phyloP scores from a whole-genome alignment of 1,139 yeast genomes.

The Kluyveromyces sp. region DNA sequence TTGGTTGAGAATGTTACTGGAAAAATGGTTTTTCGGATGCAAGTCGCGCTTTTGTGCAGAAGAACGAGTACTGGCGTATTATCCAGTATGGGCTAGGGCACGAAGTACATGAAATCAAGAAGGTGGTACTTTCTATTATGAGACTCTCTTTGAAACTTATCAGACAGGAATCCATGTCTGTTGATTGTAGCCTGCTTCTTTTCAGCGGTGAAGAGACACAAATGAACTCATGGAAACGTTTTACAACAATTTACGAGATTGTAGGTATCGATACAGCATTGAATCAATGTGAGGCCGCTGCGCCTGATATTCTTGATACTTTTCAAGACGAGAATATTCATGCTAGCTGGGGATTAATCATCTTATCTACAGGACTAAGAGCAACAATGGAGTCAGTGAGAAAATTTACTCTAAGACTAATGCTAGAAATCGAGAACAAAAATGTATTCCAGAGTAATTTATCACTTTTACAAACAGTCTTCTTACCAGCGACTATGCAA shows the following conservation, averaged over 20 bases:
- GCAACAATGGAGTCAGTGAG: conserved; percentile 79
- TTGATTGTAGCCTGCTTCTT: conserved; percentile 43
- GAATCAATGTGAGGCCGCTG: conserved; percentile 80
- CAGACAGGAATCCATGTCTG: conserved; percentile 29
- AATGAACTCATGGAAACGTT: conserved; percentile 61
- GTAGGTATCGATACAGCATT: conserved; percentile 78
- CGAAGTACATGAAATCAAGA: conserved; percentile 60
- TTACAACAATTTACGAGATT: conserved; percentile 67
- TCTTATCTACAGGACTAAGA: conserved; percentile 66
- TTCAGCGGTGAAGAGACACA: conserved; percentile 26
- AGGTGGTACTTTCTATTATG: conserved; percentile 61
- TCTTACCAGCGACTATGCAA: conserved; percentile 56
- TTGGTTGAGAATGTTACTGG: conserved; percentile 47
- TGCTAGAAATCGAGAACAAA: conserved; percentile 44
- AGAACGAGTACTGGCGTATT: conserved; percentile 48
- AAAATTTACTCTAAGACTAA: conserved; percentile 49
- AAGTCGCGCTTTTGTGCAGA: conserved; percentile 34
- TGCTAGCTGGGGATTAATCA: conserved; percentile 65
- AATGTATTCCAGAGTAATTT: conserved; percentile 45
- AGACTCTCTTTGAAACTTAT: conserved; percentile 46
- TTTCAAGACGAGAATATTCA: conserved; percentile 48
- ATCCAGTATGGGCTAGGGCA: conserved; percentile 53
- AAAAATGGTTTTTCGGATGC: conserved; percentile 12
- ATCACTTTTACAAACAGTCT: conserved; percentile 37
- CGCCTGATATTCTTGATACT: conserved; percentile 51